phyloP scores from a whole-genome alignment of 2,329 filamentous ascomycete genomes.

The Penicillium sp. region DNA sequence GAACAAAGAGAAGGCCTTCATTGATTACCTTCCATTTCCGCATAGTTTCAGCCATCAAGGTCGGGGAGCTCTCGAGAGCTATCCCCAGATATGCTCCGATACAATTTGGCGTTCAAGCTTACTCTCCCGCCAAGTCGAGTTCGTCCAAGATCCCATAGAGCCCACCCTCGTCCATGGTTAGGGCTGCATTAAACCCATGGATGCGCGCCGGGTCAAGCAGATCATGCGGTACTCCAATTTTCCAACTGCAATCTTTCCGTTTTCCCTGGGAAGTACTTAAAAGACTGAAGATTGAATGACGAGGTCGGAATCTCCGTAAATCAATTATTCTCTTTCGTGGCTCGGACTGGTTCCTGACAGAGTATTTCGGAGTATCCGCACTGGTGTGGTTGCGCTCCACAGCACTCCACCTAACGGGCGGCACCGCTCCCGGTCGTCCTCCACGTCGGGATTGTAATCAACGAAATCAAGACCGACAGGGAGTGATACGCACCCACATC shows the following conservation, averaged over 20 bases:
- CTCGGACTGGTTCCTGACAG: constrained; percentile 2
- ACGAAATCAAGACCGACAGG: not conserved
- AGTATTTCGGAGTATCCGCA: constrained; percentile 1
- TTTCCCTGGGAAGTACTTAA: too few relatives aligned
- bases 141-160: not conserved
- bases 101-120: not conserved
- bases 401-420: constrained; percentile 9
- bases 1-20: not conserved
- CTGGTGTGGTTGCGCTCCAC: not conserved
- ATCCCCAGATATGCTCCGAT: not conserved
- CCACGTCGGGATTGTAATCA: constrained; percentile 2
- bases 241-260: not conserved
- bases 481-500: not conserved
- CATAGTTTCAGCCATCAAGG: not conserved
- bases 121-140: constrained; percentile 2
- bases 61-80: not conserved
- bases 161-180: constrained; percentile 16
- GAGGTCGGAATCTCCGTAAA: not conserved
- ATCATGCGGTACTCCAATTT: constrained; percentile 10
- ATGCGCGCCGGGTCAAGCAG: constrained; percentile 11
- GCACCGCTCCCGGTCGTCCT: constrained; percentile 5
- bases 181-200: constrained; percentile 4
- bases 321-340: too few relatives aligned
- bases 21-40: not conserved
- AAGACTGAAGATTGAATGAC: not conserved